Evolutionary conservation across 2,329 filamentous ascomycete species (phyloP), one percentile per base, ranked within the genome.

Genomic region (Cadophora sp.): DNA sequence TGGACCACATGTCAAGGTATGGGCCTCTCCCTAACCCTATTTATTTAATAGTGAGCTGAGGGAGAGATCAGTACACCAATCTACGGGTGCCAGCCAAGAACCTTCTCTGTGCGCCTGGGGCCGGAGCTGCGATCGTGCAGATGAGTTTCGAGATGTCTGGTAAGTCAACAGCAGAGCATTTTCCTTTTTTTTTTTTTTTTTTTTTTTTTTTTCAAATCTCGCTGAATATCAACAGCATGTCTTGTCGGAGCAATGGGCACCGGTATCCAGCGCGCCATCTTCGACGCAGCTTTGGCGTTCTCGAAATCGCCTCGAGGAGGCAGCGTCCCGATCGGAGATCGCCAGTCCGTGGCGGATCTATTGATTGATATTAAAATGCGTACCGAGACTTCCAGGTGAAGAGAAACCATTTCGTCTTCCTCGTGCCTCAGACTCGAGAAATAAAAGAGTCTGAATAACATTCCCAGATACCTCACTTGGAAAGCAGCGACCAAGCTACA

Each of bases 241-340:
- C 76, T 87, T 0, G 84, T 86, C 0, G 84, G 83, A 0, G 84
- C 84, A 2, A 85, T 87, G 81, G 78, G 78, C 4, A 81, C 84
- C 0, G 83, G 83, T 2, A 75, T 87, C 56, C 84, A 85, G 82
- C 80, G 84, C 0, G 79, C 81, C 0, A 80, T 81, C 0, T 87
- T 86, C 69, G 83, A 85, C 16, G 79, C 79, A 0, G 83, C 83
- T 0, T 74, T 87, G 0, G 70, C 70, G 0, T 87, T 85, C 65
- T 82, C 82, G 1, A 84, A 82, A 69, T 62, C 64, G 0, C 79
- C 86, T 16, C 76, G 84, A 0, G 78, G 82, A 16, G 83, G 84
- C 0, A 79, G 73, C 0, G 78, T 80, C 27, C 78, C 79, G 0
- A 78, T 87, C 55, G 73, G 85, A 4, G 76, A 83, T 66, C 78